A percentile compares a stretch with the other conserved stretches of the same genome.
Evolutionary conservation across 2,329 filamentous ascomycete species (phyloP).

Genomic region (Aschersonia sp.): DNA sequence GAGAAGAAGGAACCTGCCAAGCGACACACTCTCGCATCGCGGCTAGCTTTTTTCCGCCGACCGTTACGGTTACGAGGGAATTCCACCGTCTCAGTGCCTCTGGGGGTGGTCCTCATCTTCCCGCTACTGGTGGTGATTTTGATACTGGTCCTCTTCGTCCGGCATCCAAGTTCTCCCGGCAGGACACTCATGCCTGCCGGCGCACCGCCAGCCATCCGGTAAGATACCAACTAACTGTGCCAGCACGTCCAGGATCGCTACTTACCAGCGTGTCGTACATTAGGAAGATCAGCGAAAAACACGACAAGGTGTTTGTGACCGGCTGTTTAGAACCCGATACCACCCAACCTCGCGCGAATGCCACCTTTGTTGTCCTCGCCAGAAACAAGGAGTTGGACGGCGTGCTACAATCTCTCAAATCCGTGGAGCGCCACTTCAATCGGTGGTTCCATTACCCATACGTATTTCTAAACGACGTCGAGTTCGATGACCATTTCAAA

Average conservation of each 20-base stretch:
- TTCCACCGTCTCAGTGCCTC: conserved; percentile 79
- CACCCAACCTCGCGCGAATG: conserved; percentile 71
- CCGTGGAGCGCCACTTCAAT: conserved; percentile 97
- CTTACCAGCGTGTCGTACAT: conserved; percentile 3
- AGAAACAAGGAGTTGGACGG: conserved; percentile 94
- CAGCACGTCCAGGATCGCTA: background rate
- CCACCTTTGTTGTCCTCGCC: conserved; percentile 87
- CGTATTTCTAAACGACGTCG: conserved; percentile 93
- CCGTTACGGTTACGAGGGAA: conserved; percentile 83
- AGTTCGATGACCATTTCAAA: conserved; percentile 92
- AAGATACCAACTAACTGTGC: background rate
- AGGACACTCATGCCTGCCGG: conserved; percentile 79
- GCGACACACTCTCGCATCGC: conserved; percentile 26
- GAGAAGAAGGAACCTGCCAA: conserved; percentile 29
- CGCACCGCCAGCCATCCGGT: conserved; percentile 81
- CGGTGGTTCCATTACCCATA: conserved; percentile 98
- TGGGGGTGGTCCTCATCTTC: conserved; percentile 86
- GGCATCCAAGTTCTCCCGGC: conserved; percentile 70
- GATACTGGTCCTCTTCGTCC: conserved; percentile 78
- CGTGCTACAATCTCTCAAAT: conserved; percentile 93
- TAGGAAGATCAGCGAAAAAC: conserved; percentile 91
- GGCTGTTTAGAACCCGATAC: conserved; percentile 77
- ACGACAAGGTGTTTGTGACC: conserved; percentile 91
- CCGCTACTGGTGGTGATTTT: conserved; percentile 82
- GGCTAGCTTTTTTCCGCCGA: conserved; percentile 68